Base-by-base conservation (phyloP, 805 yeast genomes). In the Torulaspora gathmanii region DNA sequence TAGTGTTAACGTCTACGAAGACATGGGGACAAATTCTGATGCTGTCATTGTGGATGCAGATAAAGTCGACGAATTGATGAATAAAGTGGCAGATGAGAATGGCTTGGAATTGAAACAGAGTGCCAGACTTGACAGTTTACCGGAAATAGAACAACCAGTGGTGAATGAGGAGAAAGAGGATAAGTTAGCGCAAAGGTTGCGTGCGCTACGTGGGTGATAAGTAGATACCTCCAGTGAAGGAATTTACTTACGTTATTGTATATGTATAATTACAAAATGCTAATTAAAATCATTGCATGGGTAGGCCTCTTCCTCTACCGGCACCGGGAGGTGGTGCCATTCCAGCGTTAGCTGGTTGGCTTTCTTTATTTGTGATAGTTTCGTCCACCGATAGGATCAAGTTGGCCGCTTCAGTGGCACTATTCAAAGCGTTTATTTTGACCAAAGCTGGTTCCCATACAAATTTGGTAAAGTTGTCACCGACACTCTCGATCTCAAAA, bases 371-470 rank as follows among this genome's bases (percentile, higher is more conserved):
- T 55, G 75, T 81, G 57, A 86, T 83, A 13, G 98, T 93, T 72
- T 93, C 98, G 67, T 93, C 99, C 48, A 93, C 95, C n/a, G 95
- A 83, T 54, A 93, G 75, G 55, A 93, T 86, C 60, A 93, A 73
- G 46, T 86, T 83, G 7, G 98, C 95, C 34, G 99, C 99, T 68
- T 93, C 99, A 10, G 96, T 84, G 19, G 99, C 99, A 59, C 95
- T 83, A 65, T 82, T 83, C 47, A 93, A 71, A n/a, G 98, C 97
- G 65, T 93, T 93, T 49, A 80, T 78, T 70, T 93, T 93, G 42
- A 91, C 95, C 57, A 93, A 76, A 34, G 96, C 83, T 3, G 99
- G 99, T 68, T 93, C 99, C 99, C 99, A 93, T 46, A 93, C 95
- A 60, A 87, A 91, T 50, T 75, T 79, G 42, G 78, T 81, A 73